Evolutionary conservation across 2,329 filamentous ascomycete species (phyloP).

Genomic region (Alternaria angustiovoidea): DNA sequence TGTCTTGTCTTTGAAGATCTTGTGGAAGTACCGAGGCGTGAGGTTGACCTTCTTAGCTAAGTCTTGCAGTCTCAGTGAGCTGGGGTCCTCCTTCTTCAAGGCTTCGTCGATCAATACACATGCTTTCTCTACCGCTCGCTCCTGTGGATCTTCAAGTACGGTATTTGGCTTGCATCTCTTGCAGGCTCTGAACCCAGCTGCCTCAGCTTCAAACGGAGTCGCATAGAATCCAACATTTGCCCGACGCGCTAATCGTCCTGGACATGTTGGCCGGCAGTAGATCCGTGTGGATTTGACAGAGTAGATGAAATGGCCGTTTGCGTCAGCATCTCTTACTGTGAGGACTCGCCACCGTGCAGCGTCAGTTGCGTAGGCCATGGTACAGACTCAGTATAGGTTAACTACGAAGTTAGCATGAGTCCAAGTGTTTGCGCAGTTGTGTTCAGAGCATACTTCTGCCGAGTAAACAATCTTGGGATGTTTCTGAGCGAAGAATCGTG

Average conservation of each 20-base stretch:
- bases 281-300: conserved; percentile 64
- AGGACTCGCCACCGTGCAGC: conserved; percentile 53
- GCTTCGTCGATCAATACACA: conserved; percentile 41
- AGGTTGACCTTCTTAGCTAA: conserved; percentile 62
- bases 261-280: conserved; percentile 69
- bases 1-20: conserved; percentile 65
- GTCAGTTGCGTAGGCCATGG: conserved; percentile 45
- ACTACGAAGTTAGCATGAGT: neutral
- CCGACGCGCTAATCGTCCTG: conserved; percentile 65
- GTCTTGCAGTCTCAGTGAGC: conserved; percentile 52
- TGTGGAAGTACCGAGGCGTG: conserved; percentile 67
- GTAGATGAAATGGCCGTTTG: conserved; percentile 62
- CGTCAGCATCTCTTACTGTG: conserved; percentile 53
- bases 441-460: neutral
- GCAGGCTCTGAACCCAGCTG: conserved; percentile 63
- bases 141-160: conserved; percentile 53
- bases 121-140: conserved; percentile 54
- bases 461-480: neutral
- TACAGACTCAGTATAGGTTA: neutral
- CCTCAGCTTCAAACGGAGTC: conserved; percentile 56
- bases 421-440: neutral
- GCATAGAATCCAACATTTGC: conserved; percentile 66
- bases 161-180: conserved; percentile 63
- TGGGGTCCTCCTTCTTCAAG: conserved; percentile 27
- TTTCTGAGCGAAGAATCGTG: neutral